Evolutionary conservation across 768 basidiomycete species (phyloP), one percentile per base, ranked within the genome.

Genomic region (Hypsizygus marmoreus): DNA sequence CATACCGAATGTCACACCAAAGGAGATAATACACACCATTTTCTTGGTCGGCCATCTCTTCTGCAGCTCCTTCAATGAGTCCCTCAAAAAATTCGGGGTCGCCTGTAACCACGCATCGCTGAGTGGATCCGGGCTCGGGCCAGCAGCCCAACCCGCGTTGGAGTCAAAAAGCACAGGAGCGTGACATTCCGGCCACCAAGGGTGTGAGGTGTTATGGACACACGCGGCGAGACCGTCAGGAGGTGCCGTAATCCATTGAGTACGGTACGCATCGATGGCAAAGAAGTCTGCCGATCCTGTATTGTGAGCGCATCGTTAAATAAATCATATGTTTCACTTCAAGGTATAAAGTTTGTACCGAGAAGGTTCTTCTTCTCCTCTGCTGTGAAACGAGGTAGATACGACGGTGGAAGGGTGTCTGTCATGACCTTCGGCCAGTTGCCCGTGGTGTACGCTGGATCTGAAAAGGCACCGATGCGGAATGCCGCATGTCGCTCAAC

Each of bases 351-450:
- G 20, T 13, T 22, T 33, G 4, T 34, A 61, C 75, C 76, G 30
- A 72, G 60, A 29, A 75, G 61, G 34, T 74, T 69, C 39, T 65
- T 61, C 50, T 71, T 73, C 41, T 81, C 75, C 47, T 70, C 61
- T 16, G 61, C 67, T 1, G 72, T 77, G 45, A 81, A 73, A 2
- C 74, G 66, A 2, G 79, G 79, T 17, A 81, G 67, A 47, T 68
- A 69, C 0, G 67, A 66, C 4, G 71, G 66, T 1, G 77, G 71
- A 1, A 79, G 61, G 1, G 71, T 76, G 31, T 79, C 72, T 9
- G 68, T 75, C 67, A 80, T 68, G 23, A 74, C 63, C 28, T 69
- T 63, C 2, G 79, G 78, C 74, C 77, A 81, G 47, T 79, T 73
- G 7, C 79, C 78, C 0, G 73, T 72, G 2, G 62, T 73, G 59